Conservation (phyloP, 192 early-diverging fungal genomes). For the Backusella westeae region DNA sequence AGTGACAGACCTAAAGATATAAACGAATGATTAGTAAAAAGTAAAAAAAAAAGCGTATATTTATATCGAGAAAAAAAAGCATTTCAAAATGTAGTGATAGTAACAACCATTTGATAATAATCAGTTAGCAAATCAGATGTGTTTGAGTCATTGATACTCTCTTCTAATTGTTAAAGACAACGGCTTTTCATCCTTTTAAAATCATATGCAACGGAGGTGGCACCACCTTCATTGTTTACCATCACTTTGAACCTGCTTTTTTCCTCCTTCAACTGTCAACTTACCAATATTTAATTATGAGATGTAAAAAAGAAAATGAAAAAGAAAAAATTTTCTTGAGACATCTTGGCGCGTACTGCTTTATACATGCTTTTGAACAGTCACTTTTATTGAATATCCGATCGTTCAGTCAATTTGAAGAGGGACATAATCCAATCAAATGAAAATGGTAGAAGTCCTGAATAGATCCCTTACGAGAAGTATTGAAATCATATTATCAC, state of each 20-base stretch:
- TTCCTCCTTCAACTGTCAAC: neutral
- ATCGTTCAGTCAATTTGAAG: neutral
- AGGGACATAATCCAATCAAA: neutral
- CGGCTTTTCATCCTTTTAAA: neutral
- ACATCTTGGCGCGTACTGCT: neutral
- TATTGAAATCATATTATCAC: neutral
- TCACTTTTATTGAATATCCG: neutral
- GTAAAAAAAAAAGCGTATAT: neutral
- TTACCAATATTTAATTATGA: neutral
- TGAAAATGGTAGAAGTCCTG: neutral
- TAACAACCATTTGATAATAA: neutral
- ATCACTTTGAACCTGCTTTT: neutral
- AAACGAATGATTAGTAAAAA: neutral
- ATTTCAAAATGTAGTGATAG: neutral
- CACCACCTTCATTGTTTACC: neutral
- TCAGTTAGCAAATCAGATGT: conserved; percentile 9
- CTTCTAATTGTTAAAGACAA: conserved; percentile 4
- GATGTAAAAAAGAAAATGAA: neutral
- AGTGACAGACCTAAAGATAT: neutral
- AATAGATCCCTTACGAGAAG: neutral
- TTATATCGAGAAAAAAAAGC: neutral
- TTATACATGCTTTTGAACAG: neutral
- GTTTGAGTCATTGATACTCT: conserved; percentile 5
- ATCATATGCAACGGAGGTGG: neutral
- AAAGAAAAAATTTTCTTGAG: neutral